Evolutionary conservation across 805 yeast species (phyloP), one percentile per base, ranked within the genome.

Genomic region (Cyberlindnera misumaiensis): DNA sequence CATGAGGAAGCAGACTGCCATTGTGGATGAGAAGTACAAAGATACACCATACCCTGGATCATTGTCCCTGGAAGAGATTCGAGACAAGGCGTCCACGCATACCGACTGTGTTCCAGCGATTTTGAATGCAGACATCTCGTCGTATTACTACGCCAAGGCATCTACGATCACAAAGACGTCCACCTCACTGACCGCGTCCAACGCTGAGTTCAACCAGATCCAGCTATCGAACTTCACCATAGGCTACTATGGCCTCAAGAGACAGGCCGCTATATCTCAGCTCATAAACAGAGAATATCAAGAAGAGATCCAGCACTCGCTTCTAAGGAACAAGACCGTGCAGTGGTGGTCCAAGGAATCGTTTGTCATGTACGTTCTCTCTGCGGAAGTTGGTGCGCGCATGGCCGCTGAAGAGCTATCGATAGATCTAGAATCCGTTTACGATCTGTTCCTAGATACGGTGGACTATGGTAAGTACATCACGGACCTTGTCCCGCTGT

Each of bases 331-430:
- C 46, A 58, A 62, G 15, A 73, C 77, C 1, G 55, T 81, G 7
- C 58, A 62, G 32, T 82, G 77, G 63, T 81, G 87, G 85, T 74
- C 83, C 3, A 48, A 64, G 1, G 65, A 67, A 16, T 72, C 73
- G 38, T 83, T 80, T 51, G 58, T 71, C 3, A 65, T 72, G 13
- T 77, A 74, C 48, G 78, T 81, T 2, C 55, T 83, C 17, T 77
- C 84, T 7, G 79, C 82, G 20, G 89, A 82, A 47, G 54, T 82
- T 5, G 65, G 78, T 4, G 58, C 75, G 6, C 58, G 76, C 24
- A 48, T 79, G 15, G 69, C 74, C 7, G 64, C 67, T 52, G 67
- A 69, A 4, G 81, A 78, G 43, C 47, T 65, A 56, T 39, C 48
- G 2, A 41, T 64, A 28, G 49, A 56, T n/a, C 46, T 68, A 12